A percentile compares a stretch with the other conserved stretches of the same genome.
Conservation (phyloP, 176 grass and related monocot species). For the Triticum turgidum region DNA sequence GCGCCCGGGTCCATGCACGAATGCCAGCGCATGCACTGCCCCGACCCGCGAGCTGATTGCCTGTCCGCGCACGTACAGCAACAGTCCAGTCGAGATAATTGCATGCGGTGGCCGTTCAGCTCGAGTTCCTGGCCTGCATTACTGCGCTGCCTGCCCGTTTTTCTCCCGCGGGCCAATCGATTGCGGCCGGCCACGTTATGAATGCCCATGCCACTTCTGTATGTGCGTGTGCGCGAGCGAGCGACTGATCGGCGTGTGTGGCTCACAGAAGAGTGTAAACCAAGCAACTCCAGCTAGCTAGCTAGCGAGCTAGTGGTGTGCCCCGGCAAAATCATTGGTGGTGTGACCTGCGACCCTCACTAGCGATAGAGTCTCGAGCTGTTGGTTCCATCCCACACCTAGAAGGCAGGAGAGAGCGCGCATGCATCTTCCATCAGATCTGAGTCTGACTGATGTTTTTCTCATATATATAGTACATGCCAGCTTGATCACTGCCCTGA, state of each 20-base stretch:
- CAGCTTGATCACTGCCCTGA: background rate
- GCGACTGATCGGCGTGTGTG: too few relatives aligned
- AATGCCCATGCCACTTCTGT: background rate
- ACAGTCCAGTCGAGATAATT: slow-evolving; percentile 25
- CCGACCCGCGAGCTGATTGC: slow-evolving; percentile 3
- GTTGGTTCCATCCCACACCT: background rate
- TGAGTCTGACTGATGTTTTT: background rate
- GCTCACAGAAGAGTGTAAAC: slow-evolving; percentile 26
- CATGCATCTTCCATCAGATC: background rate
- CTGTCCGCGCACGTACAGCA: slow-evolving; percentile 26
- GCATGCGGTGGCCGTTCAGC: slow-evolving; percentile 8
- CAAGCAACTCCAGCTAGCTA: slow-evolving; percentile 31
- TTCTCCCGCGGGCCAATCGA: background rate
- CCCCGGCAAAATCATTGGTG: slow-evolving; percentile 21
- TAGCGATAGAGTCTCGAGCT: background rate
- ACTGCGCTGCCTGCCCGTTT: slow-evolving; percentile 42
- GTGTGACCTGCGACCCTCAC: background rate
- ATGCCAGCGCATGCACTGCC: slow-evolving; percentile 40
- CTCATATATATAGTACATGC: background rate
- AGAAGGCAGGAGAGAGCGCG: background rate
- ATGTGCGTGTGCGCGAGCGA: background rate
- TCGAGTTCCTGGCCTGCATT: background rate
- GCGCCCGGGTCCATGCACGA: slow-evolving; percentile 30
- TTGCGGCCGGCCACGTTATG: background rate
- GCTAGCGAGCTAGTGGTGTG: background rate